These are phyloP conservation scores for Scheffersomyces parashehatae DNA, from an alignment of 1,139 yeast genomes.

Conservation along the genomic window DNA sequence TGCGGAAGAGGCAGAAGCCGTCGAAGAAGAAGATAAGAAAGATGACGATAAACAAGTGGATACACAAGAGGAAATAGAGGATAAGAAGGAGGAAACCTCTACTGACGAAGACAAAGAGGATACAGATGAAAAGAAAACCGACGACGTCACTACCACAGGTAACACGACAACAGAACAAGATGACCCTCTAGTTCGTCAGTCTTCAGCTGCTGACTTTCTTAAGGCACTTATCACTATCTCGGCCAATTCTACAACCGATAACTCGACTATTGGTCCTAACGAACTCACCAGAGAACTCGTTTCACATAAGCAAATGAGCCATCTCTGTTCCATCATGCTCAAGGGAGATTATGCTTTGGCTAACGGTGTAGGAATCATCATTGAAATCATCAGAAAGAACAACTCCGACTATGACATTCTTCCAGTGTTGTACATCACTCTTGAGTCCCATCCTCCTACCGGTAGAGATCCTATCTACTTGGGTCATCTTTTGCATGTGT, in stretches of 20 bases:
- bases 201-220: slow-evolving; percentile 49
- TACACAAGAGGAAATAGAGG: neutral
- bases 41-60: slow-evolving; percentile 2
- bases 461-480: slow-evolving; percentile 93
- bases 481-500: slow-evolving; percentile 81
- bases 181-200: slow-evolving; percentile 42
- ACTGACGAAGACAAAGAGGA: too few relatives aligned
- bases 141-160: too few relatives aligned
- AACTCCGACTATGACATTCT: slow-evolving; percentile 93
- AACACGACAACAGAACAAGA: slow-evolving; percentile 28
- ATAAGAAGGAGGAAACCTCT: slow-evolving; percentile 1
- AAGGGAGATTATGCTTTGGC: slow-evolving; percentile 90
- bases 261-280: slow-evolving; percentile 93
- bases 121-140: too few relatives aligned
- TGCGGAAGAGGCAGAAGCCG: slow-evolving; percentile 5
- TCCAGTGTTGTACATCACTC: slow-evolving; percentile 82
- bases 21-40: slow-evolving; percentile 7
- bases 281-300: slow-evolving; percentile 91
- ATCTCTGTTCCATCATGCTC: slow-evolving; percentile 79
- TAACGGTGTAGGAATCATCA: slow-evolving; percentile 94
- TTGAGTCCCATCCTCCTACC: slow-evolving; percentile 92
- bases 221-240: slow-evolving; percentile 52
- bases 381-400: slow-evolving; percentile 92
- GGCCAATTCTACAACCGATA: slow-evolving; percentile 75
- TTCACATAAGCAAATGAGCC: slow-evolving; percentile 63